These are phyloP conservation scores for Wickerhamiella infanticola DNA, from an alignment of 1,139 yeast species.

Conservation along the genomic window DNA sequence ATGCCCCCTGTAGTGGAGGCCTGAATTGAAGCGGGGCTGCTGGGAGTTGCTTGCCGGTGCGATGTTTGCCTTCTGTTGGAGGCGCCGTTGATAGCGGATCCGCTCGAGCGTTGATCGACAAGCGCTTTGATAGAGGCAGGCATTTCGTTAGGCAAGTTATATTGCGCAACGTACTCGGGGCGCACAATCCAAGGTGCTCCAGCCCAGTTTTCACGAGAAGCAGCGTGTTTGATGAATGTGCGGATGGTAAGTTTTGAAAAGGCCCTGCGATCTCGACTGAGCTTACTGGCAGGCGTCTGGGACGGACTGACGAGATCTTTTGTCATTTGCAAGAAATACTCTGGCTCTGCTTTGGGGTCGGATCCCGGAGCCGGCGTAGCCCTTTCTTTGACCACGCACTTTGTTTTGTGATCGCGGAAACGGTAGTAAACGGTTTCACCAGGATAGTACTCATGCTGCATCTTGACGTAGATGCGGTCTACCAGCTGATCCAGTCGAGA, in stretches of 20 bases:
- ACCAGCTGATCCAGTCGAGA: constrained; percentile 76
- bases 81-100: background rate
- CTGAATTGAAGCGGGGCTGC: background rate
- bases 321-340: constrained; percentile 1
- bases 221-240: constrained; percentile 74
- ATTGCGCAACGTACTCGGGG: constrained; percentile 37
- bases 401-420: constrained; percentile 34
- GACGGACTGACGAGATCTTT: constrained; percentile 39
- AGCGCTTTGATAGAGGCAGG: constrained; percentile 18
- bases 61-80: background rate
- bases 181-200: constrained; percentile 99
- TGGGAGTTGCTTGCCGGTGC: background rate
- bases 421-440: constrained; percentile 65
- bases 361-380: constrained; percentile 30
- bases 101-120: background rate
- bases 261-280: constrained; percentile 68
- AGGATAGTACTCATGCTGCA: constrained; percentile 77
- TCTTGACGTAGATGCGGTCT: constrained; percentile 55
- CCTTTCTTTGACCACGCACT: constrained; percentile 23
- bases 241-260: constrained; percentile 84
- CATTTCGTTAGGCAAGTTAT: constrained; percentile 23
- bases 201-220: constrained; percentile 63
- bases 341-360: background rate
- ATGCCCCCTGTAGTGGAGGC: background rate
- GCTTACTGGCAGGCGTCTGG: constrained; percentile 33